Conservation (phyloP, 2,329 filamentous ascomycete species). For the Penicillium griseofulvum region DNA sequence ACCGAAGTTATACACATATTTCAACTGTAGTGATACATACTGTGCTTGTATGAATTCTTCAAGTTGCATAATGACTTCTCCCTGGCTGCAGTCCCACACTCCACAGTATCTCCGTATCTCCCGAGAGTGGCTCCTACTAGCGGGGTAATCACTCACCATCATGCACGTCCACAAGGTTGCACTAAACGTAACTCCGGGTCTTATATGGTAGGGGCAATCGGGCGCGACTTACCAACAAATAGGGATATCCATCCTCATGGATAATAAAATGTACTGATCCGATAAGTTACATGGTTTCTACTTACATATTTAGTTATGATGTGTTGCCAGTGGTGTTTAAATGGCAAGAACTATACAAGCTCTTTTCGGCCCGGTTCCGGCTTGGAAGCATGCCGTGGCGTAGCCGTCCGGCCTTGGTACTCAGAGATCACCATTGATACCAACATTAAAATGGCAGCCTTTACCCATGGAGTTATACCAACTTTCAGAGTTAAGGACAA, state of each 20-base stretch:
- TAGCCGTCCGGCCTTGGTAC: neutral
- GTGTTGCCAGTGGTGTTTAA: neutral
- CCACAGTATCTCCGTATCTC: neutral
- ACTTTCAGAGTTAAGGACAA: neutral
- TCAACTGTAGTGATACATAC: neutral
- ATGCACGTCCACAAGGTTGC: neutral
- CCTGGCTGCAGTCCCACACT: neutral
- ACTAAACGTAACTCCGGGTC: slow-evolving; percentile 6
- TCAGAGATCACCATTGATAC: neutral
- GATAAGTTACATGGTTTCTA: neutral
- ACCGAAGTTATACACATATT: neutral
- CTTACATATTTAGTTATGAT: neutral
- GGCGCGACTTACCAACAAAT: neutral
- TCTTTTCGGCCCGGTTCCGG: slow-evolving; percentile 1
- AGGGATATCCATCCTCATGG: neutral
- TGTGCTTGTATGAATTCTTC: neutral
- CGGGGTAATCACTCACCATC: neutral
- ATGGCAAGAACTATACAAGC: neutral
- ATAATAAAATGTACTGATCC: neutral
- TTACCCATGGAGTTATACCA: neutral
- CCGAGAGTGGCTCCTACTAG: neutral
- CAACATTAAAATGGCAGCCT: neutral
- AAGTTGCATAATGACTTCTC: neutral
- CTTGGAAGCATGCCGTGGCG: neutral
- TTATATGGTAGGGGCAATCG: neutral